Conservation (phyloP, 306 rosid species). For the Echinosophora koreensis region DNA sequence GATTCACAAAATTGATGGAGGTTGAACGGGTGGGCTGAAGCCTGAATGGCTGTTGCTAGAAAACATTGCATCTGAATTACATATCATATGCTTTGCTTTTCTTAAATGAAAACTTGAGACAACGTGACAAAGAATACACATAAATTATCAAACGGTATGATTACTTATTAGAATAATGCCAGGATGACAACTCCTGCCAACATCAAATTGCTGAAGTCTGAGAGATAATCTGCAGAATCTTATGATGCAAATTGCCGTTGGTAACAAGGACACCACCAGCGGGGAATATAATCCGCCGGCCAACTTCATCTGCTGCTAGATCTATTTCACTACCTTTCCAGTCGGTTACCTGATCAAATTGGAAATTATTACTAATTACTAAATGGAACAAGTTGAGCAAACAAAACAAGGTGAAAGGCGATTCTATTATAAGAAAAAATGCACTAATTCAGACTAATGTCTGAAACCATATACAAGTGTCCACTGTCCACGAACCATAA, state of each 20-base stretch:
- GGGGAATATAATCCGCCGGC: conserved; percentile 74
- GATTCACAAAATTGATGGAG: background rate
- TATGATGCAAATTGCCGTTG: conserved; percentile 66
- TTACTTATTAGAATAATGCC: conserved; percentile 1
- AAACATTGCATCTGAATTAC: background rate
- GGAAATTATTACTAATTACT: conserved; percentile 20
- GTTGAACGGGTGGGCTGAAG: background rate
- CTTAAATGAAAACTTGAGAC: conserved; percentile 17
- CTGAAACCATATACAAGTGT: background rate
- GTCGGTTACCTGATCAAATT: conserved; percentile 72
- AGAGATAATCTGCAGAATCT: conserved; percentile 64
- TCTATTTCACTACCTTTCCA: conserved; percentile 80
- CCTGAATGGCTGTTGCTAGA: background rate
- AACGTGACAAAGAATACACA: conserved; percentile 22
- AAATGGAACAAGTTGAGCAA: conserved; percentile 15
- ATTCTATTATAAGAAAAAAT: background rate
- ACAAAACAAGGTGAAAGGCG: background rate
- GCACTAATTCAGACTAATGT: background rate
- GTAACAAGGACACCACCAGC: conserved; percentile 76
- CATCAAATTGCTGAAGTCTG: conserved; percentile 48
- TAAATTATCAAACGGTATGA: conserved; percentile 12
- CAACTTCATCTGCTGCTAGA: conserved; percentile 73
- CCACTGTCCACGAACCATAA: too few species aligned
- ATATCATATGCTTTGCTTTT: conserved; percentile 16
- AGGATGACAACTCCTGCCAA: conserved; percentile 15